Base-by-base conservation (phyloP, 164 flowering plant genomes). In the Vitis cinerea region DNA sequence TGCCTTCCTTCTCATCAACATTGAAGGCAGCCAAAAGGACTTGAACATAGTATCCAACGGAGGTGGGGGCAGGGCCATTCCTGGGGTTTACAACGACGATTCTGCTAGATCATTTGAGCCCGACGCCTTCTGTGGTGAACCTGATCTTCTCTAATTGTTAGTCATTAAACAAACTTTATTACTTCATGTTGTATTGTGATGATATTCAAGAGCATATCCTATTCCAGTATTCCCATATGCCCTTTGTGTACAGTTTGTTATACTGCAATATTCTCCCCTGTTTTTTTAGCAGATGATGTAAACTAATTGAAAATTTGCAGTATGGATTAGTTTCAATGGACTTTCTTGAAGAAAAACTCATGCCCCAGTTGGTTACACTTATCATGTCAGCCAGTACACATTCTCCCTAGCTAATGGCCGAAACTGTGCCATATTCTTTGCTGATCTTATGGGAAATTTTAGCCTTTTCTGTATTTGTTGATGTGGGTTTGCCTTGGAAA, bases 31-130 rank as follows among this genome's bases (percentile, higher is more conserved):
- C 71, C 83, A 75, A 63, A 79, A 76, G 60, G 64, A 60, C 37
- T 56, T 79, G 10, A 68, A 79, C 51, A 4, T 66, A 16, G 5
- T 72, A 64, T 70, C 82, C 29, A 66, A 76, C 53, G 84, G 78
- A 66, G 74, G 68, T 1, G 77, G 83, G 4, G 83, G 68, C 12
- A 80, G 91, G 67, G 85, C 85, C 51, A 74, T 91, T 66, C 84
- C 88, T 11, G 97, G 97, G 51, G 86, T 90, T 77, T 92, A 92
- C 83, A 89, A 76, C 55, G 97, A 90, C 10, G 86, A 87, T 30
- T 87, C 99, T 49, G 99, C 97, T 7, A 83, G 97, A 80, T 76
- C 88, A 47, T 94, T 92, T 65, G 97, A 94, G 74, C 97, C 97
- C 3, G 97, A 92, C 50, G 97, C 94, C 3, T 94, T 91, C 75